Base-by-base conservation (phyloP, 1,139 yeast species). In the Protomyces lactucae-debilis region DNA sequence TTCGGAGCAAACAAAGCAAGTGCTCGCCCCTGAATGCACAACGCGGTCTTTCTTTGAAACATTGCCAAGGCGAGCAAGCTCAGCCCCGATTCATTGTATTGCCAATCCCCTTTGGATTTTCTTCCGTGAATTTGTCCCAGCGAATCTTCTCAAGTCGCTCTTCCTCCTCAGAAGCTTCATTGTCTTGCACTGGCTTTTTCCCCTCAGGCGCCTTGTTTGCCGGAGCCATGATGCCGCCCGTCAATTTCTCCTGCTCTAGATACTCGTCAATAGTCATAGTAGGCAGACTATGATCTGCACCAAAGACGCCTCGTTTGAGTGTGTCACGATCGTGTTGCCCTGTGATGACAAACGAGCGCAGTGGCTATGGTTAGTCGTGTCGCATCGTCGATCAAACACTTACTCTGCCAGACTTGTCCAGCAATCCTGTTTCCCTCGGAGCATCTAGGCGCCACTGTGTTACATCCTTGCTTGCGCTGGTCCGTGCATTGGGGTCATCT, bases 201-300 rank as follows among this genome's bases (percentile, higher is more conserved):
- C 21, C 36, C 3, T 1, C 32, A 16, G 51, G 32, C 0, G 55
- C 35, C 16, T 14, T 10, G 18, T 61, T 40, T 28, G 25, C 23
- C 28, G 48, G 84, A 28, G 81, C 81, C 61, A 82, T 78, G 56
- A 83, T 86, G 65, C 92, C 91, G 1, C 97, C 97, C 71, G 88
- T 85, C 16, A 85, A 85, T 70, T 88, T 78, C 73, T 93, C 99
- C 71, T 88, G 85, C 64, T 91, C 96, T 63, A 93, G 79, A 69
- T 88, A 87, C 71, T 93, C 97, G 69, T 93, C 99, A 0, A 95
- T 93, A 0, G 96, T 80, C 96, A 95, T 90, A 0, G 97, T 89
- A 0, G 99, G 99, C 48, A 93, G 79, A 45, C 83, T 85, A 75
- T 93, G 98, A 0, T 98, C 99, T 1, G 96, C 89, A 0, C 98